Base-by-base conservation (phyloP, 805 yeast species). In the Candida nitratophila region DNA sequence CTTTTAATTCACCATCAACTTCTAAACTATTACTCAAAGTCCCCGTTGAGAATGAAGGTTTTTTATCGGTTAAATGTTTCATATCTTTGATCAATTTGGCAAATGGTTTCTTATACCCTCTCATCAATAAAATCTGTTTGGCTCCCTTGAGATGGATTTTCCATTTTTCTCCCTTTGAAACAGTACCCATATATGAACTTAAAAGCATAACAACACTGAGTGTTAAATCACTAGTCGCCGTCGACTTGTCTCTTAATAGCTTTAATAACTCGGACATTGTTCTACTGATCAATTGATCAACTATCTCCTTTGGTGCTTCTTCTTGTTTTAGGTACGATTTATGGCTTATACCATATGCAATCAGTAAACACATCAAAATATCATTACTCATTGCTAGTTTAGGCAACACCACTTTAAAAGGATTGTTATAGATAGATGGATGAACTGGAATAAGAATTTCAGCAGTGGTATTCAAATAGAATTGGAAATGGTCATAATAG, bases 131-230 rank as follows among this genome's bases (percentile, higher is more conserved):
- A 34, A 83, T 80, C 53, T 80, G 83, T 46, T 78, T 67, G 0
- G 90, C 89, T 0, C 89, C 89, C 32, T 72, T 66, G 42, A 77
- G 64, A 56, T 84, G 93, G 1, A 81, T 74, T 54, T 80, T 69
- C 77, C 87, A 86, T 39, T 73, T 66, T 48, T 66, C 68, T 47
- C 65, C 68, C 49, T 67, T 71, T 48, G 59, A 70, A 37, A 69
- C 74, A 56, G 63, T 70, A 40, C 60, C 69, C 48, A 79, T 81
- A 56, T 76, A 79, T 32, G 83, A 76, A 15, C 80, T 70, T 9
- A 84, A 62, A 44, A 82, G 60, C 46, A 83, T 57, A 1, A 81
- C 77, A 3, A 83, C 68, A 0, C 86, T 81, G 43, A 84, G 63
- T 0, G 90, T 80, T 8, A 77, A 70, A 55, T 83, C 86, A n/a